Percentiles rank a stretch among this genome's conserved stretches.
Evolutionary conservation across 163 green algal genomes (phyloP).

Genomic region (Scenedesmus sp.): DNA sequence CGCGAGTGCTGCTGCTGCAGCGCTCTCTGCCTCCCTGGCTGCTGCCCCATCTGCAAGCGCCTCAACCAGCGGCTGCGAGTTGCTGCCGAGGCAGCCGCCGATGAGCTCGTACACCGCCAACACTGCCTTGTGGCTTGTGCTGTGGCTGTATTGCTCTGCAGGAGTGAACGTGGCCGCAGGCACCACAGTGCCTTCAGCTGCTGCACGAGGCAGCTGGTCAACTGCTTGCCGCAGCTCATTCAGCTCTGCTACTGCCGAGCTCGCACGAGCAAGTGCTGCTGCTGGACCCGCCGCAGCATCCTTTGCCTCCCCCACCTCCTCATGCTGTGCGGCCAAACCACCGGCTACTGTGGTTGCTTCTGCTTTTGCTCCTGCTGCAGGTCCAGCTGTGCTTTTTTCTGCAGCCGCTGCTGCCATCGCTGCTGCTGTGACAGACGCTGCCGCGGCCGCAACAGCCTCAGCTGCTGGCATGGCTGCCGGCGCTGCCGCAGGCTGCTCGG

Average conservation of each 20-base stretch:
- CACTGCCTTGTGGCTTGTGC: constrained; percentile 60
- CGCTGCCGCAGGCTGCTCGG: neutral
- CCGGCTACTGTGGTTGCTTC: neutral
- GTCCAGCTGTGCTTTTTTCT: neutral
- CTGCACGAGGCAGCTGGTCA: constrained; percentile 35
- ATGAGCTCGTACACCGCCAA: constrained; percentile 64
- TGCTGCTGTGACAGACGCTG: constrained; percentile 7
- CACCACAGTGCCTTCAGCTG: constrained; percentile 46
- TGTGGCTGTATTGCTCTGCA: constrained; percentile 50
- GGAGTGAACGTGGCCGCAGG: constrained; percentile 52
- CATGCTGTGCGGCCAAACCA: no score
- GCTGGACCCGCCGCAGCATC: neutral
- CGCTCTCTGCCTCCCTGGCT: neutral
- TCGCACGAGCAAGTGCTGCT: neutral
- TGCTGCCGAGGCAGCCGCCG: constrained; percentile 55
- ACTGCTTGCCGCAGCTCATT: constrained; percentile 19
- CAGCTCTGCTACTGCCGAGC: constrained; percentile 17
- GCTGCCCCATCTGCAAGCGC: neutral
- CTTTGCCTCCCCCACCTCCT: neutral
- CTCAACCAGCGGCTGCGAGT: constrained; percentile 33
- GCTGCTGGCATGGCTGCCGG: neutral
- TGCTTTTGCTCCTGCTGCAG: constrained; percentile 3
- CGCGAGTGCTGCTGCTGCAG: constrained; percentile 41
- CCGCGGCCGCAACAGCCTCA: constrained; percentile 36
- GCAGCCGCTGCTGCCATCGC: constrained; percentile 24